Evolutionary conservation across 257 asterid genomes (phyloP).

Genomic region (Solanum ossicruentum): DNA sequence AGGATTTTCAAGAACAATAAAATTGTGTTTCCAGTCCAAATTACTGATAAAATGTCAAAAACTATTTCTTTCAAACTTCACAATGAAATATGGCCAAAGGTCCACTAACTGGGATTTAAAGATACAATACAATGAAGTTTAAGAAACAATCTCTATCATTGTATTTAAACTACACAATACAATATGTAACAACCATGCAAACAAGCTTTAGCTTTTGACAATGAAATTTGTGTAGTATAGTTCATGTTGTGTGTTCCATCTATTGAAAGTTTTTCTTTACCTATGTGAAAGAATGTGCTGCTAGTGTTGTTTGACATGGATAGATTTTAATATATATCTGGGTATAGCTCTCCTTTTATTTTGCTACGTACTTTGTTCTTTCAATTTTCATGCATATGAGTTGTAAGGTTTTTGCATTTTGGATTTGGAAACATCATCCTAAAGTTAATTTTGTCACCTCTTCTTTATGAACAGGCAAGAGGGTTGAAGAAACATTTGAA

Average conservation of each 20-base stretch:
- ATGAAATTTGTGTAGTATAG: background rate
- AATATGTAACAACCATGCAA: background rate
- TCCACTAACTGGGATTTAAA: background rate
- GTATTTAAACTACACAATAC: background rate
- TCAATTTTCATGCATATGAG: background rate
- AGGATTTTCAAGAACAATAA: too few species aligned
- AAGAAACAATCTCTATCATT: background rate
- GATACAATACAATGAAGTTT: background rate
- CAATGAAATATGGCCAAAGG: background rate
- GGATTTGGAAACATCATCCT: background rate
- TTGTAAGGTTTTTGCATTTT: background rate
- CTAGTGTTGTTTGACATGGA: background rate
- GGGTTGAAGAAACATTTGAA: constrained; percentile 30
- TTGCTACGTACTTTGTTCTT: background rate
- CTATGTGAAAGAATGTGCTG: background rate
- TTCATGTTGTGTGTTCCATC: background rate
- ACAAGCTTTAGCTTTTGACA: background rate
- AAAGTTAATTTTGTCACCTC: background rate
- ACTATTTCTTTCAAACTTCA: too few species aligned
- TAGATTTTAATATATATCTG: background rate
- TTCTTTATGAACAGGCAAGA: constrained; percentile 10
- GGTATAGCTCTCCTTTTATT: background rate
- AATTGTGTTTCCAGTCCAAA: background rate
- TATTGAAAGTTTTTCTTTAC: background rate
- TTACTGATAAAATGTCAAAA: background rate